Conservation (phyloP, 2,329 filamentous ascomycete genomes). For the Fusarium papillatum region DNA sequence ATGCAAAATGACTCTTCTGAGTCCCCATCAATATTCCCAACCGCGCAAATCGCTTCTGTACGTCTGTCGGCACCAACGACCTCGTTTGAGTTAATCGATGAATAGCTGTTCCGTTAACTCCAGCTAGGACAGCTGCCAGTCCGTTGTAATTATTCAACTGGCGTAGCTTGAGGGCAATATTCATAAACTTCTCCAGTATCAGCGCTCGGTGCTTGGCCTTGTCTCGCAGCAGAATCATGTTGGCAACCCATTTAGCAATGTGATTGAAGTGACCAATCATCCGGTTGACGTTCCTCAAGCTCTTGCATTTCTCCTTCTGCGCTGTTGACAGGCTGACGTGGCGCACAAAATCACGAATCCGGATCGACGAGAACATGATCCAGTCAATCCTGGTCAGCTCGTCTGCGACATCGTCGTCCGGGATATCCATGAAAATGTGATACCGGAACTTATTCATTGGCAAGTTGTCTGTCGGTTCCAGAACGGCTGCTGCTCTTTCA, state of each 20-base stretch:
- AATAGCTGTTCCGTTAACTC: constrained; percentile 89
- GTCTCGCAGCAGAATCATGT: constrained; percentile 89
- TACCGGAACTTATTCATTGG: constrained; percentile 89
- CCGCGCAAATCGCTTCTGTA: constrained; percentile 88
- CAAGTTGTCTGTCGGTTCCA: constrained; percentile 78
- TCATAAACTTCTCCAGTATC: constrained; percentile 97
- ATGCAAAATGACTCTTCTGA: constrained; percentile 92
- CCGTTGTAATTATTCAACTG: constrained; percentile 98
- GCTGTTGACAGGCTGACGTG: constrained; percentile 84
- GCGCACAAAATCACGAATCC: constrained; percentile 91
- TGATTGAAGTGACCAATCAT: constrained; percentile 97
- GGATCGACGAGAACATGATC: constrained; percentile 97
- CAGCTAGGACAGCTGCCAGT: constrained; percentile 92
- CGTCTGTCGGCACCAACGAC: constrained; percentile 77
- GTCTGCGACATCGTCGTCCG: constrained; percentile 87
- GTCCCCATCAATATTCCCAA: constrained; percentile 94
- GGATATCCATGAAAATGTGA: constrained; percentile 89
- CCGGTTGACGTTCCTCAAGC: constrained; percentile 88
- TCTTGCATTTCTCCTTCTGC: constrained; percentile 81
- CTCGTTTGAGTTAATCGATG: constrained; percentile 87
- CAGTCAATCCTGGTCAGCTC: constrained; percentile 97
- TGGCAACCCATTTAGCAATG: constrained; percentile 84
- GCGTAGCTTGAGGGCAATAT: constrained; percentile 86
- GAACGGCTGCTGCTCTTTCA: constrained; percentile 79
- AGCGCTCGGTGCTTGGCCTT: constrained; percentile 95